Base-by-base conservation (phyloP, 1,284 basidiomycete species). In the Coniophora puteana region DNA sequence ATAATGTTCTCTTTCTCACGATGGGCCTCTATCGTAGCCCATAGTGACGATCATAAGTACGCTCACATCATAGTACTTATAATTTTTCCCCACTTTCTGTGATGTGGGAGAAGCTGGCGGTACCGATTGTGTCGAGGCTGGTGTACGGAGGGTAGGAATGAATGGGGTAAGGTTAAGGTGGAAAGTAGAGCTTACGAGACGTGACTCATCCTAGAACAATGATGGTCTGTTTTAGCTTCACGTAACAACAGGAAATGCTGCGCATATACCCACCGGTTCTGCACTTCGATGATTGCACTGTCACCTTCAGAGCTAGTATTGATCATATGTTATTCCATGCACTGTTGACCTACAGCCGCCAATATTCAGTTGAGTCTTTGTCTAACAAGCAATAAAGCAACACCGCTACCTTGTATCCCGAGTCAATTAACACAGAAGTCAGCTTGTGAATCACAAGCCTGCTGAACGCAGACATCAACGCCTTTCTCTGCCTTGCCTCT, bases 41-140 rank as follows among this genome's bases (percentile, higher is more conserved):
- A n/a, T n/a, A n/a, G n/a, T n/a, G n/a, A n/a, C n/a, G n/a, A n/a
- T n/a, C n/a, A n/a, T n/a, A n/a, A n/a, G n/a, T n/a, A n/a, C n/a
- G n/a, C n/a, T n/a, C n/a, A n/a, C n/a, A n/a, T n/a, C n/a, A n/a
- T n/a, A n/a, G n/a, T n/a, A n/a, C n/a, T n/a, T n/a, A n/a, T n/a
- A n/a, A n/a, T n/a, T n/a, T n/a, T n/a, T n/a, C n/a, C n/a, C n/a
- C n/a, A n/a, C n/a, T n/a, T n/a, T n/a, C n/a, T n/a, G n/a, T n/a
- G n/a, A n/a, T n/a, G 49, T 81, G 74, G 0, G 71, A 72, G 48
- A 81, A 80, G 1, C 77, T 76, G 2, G 76, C 72, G 28, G 80
- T 76, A 5, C 78, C 78, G 36, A 79, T 68, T 2, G 67, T 71
- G 53, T 82, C 76, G 5, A 80, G 65, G 8, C 76, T 78, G 29